phyloP scores from a whole-genome alignment of 768 basidiomycete genomes.

The Mycena crocata region DNA sequence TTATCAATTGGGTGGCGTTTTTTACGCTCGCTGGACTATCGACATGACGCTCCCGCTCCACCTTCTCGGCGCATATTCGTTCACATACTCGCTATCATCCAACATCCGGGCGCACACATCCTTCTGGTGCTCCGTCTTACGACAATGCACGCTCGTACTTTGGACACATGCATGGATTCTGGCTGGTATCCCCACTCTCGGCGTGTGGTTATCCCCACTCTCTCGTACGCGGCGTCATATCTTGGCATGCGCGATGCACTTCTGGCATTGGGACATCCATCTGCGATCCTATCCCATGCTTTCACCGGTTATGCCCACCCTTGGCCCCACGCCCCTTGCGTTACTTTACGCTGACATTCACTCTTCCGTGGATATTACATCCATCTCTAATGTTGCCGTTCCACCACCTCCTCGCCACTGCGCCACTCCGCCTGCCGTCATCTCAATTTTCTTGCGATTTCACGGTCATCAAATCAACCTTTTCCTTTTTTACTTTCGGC shows the following conservation, averaged over 20 bases:
- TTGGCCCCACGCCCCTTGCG: slow-evolving; percentile 6
- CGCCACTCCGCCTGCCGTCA: background rate
- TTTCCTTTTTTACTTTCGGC: slow-evolving; percentile 27
- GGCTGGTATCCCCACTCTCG: too few relatives aligned
- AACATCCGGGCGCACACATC: background rate
- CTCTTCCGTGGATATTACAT: background rate
- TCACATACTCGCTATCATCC: background rate
- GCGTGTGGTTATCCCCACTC: slow-evolving; percentile 1
- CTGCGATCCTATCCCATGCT: slow-evolving; percentile 20
- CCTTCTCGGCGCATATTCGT: background rate
- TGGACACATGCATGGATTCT: background rate
- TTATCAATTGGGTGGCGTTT: slow-evolving; percentile 16
- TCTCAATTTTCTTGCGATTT: background rate
- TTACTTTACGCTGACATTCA: background rate
- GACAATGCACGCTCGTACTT: slow-evolving; percentile 3
- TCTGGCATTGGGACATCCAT: slow-evolving; percentile 5
- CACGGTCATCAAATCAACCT: slow-evolving; percentile 10
- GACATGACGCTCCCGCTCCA: background rate
- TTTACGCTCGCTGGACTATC: background rate
- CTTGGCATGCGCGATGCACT: slow-evolving; percentile 5
- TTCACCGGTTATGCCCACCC: slow-evolving; percentile 10
- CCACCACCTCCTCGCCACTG: background rate
- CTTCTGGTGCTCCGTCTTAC: background rate
- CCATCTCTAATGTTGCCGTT: background rate
- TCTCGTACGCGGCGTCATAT: background rate